These are phyloP conservation scores for Microdochium trichocladiopsis DNA, from an alignment of 2,329 filamentous ascomycete species.

Conservation along the genomic window DNA sequence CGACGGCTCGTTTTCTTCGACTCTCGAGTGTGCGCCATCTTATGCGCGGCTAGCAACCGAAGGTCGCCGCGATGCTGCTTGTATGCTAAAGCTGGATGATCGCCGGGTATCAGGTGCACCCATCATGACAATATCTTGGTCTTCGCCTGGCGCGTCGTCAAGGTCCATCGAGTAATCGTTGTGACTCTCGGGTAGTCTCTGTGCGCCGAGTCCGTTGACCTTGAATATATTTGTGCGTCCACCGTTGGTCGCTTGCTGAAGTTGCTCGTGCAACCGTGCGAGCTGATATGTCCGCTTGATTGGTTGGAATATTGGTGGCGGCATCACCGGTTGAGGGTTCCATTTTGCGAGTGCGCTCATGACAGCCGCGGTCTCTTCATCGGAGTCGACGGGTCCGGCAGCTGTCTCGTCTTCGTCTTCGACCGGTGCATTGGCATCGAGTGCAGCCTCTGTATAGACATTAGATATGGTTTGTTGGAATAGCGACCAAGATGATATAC, in stretches of 20 bases:
- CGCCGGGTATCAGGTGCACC: conserved; percentile 28
- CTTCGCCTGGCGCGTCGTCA: conserved; percentile 53
- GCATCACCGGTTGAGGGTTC: conserved; percentile 70
- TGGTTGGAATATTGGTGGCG: conserved; percentile 54
- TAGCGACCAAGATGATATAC: conserved; percentile 21
- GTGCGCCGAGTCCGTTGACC: conserved; percentile 48
- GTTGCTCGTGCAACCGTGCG: conserved; percentile 56
- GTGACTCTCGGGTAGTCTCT: conserved; percentile 44
- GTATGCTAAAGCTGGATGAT: conserved; percentile 38
- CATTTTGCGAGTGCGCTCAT: conserved; percentile 75
- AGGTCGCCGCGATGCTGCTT: conserved; percentile 32
- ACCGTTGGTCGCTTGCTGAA: conserved; percentile 59
- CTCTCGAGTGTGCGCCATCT: conserved; percentile 3
- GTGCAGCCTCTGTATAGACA: conserved; percentile 65
- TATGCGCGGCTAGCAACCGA: conserved; percentile 42
- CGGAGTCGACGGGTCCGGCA: conserved; percentile 78
- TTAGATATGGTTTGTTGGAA: conserved; percentile 6
- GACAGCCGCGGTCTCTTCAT: conserved; percentile 86
- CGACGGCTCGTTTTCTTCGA: background rate
- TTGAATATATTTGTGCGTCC: conserved; percentile 60
- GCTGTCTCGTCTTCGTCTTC: conserved; percentile 81
- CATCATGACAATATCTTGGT: conserved; percentile 34
- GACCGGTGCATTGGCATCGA: conserved; percentile 87
- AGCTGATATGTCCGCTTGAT: conserved; percentile 59
- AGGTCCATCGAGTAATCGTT: conserved; percentile 31